Evolutionary conservation across 768 basidiomycete genomes (phyloP).

Genomic region (Imleria badia): DNA sequence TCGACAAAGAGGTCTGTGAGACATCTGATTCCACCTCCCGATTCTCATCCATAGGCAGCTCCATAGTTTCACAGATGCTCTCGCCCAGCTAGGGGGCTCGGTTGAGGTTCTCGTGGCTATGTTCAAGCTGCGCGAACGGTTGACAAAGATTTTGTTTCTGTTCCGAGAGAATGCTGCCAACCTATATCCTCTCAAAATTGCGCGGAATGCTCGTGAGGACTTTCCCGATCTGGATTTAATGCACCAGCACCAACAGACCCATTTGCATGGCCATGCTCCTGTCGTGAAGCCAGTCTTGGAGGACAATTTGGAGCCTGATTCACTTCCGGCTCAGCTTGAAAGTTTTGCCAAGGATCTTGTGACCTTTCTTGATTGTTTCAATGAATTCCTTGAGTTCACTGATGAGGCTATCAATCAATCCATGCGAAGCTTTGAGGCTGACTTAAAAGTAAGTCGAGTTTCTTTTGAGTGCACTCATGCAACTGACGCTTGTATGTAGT

Average conservation of each 20-base stretch:
- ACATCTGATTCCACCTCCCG: neutral
- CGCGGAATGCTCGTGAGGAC: constrained; percentile 37
- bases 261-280: constrained; percentile 37
- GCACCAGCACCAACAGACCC: constrained; percentile 30
- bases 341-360: constrained; percentile 48
- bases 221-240: constrained; percentile 38
- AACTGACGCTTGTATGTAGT: constrained; percentile 33
- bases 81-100: constrained; percentile 54
- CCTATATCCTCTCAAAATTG: constrained; percentile 51
- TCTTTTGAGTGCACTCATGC: neutral
- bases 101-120: constrained; percentile 57
- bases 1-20: constrained; percentile 45
- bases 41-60: constrained; percentile 34
- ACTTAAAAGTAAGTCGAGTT: constrained; percentile 42
- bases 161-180: constrained; percentile 59
- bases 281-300: constrained; percentile 37
- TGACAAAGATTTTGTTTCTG: constrained; percentile 48
- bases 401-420: constrained; percentile 52
- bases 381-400: constrained; percentile 56
- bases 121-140: constrained; percentile 48
- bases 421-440: constrained; percentile 48
- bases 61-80: constrained; percentile 53
- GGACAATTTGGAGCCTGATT: constrained; percentile 47
- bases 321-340: constrained; percentile 46
- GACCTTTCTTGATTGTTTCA: constrained; percentile 52